These are phyloP conservation scores for Choiromyces venosus DNA, from an alignment of 495 filamentous ascomycete genomes.

Conservation along the genomic window DNA sequence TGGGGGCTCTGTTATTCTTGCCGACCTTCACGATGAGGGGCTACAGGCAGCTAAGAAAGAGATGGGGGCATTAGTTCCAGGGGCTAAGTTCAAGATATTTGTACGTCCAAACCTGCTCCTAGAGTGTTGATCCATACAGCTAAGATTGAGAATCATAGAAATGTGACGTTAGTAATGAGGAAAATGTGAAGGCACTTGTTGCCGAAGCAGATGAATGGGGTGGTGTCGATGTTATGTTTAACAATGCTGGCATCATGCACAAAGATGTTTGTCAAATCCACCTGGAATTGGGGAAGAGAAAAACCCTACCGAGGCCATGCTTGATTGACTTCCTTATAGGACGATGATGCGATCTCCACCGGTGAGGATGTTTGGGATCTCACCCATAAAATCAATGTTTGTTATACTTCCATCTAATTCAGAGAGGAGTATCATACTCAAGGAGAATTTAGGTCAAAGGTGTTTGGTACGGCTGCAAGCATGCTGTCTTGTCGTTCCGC, in stretches of 20 bases:
- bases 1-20: slow-evolving; percentile 79
- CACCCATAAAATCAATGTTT: slow-evolving; percentile 81
- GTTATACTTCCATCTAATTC: neutral
- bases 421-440: neutral
- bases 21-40: slow-evolving; percentile 70
- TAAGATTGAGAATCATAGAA: slow-evolving; percentile 40
- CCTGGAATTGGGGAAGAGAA: neutral
- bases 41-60: slow-evolving; percentile 65
- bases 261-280: slow-evolving; percentile 45
- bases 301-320: neutral
- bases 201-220: slow-evolving; percentile 67
- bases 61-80: slow-evolving; percentile 64
- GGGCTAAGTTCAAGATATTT: slow-evolving; percentile 56
- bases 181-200: slow-evolving; percentile 19
- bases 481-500: slow-evolving; percentile 79
- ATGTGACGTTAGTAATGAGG: slow-evolving; percentile 52
- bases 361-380: slow-evolving; percentile 91
- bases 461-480: slow-evolving; percentile 94
- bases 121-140: neutral
- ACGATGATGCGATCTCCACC: slow-evolving; percentile 78
- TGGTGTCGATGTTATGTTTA: slow-evolving; percentile 93
- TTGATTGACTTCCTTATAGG: slow-evolving; percentile 40
- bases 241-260: slow-evolving; percentile 99
- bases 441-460: slow-evolving; percentile 61
- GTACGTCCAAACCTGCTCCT: slow-evolving; percentile 40